These are phyloP conservation scores for Erodium trifolium DNA, from an alignment of 441 rosid genomes.

Conservation along the genomic window DNA sequence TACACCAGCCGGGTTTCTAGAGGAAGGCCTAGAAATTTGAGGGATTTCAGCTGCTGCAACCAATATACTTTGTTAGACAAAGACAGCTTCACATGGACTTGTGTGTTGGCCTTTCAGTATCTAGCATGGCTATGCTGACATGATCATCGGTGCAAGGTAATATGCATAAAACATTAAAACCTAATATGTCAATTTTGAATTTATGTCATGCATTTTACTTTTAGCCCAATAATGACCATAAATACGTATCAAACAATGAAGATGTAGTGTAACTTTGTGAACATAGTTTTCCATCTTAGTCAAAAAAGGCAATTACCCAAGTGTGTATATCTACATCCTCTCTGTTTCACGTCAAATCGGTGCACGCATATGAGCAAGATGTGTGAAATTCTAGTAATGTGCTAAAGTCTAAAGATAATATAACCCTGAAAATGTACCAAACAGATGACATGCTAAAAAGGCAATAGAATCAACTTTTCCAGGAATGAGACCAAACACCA, in stretches of 20 bases:
- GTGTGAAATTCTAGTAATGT: background rate
- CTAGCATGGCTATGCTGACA: constrained; percentile 8
- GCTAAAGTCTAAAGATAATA: background rate
- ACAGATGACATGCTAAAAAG: background rate
- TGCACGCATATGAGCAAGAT: background rate
- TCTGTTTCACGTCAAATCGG: background rate
- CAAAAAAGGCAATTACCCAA: background rate
- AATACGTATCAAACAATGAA: background rate
- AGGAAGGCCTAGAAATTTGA: background rate
- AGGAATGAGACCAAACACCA: constrained; percentile 4
- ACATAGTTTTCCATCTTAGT: background rate
- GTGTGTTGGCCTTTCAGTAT: background rate
- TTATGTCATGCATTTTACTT: background rate
- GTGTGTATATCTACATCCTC: background rate
- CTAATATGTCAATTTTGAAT: background rate
- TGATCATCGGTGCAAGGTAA: background rate
- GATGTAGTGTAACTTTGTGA: background rate
- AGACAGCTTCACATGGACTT: background rate
- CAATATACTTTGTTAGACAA: background rate
- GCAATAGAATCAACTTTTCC: constrained; percentile 5
- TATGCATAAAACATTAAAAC: background rate
- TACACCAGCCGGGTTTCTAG: background rate
- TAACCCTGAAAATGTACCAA: background rate
- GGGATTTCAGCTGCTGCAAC: constrained; percentile 7
- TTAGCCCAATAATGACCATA: background rate